Evolutionary conservation across 768 basidiomycete genomes (phyloP).

Genomic region (Pluteus cervinus): DNA sequence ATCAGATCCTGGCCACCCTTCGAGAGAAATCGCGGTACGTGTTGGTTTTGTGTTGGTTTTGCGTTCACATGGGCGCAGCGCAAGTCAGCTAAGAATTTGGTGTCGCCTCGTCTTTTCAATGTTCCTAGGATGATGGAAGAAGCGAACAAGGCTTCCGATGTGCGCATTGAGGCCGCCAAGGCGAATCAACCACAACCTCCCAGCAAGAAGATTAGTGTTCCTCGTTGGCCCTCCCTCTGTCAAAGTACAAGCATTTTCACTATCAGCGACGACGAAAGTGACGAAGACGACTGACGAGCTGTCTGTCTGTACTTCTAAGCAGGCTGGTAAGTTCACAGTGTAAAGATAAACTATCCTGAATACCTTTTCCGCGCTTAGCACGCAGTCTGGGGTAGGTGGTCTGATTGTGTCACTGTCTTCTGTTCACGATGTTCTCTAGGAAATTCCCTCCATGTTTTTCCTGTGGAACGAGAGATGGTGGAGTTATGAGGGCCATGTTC

Average conservation of each 20-base stretch:
- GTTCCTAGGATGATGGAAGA: slow-evolving; percentile 31
- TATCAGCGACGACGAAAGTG: slow-evolving; percentile 46
- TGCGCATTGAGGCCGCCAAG: slow-evolving; percentile 4
- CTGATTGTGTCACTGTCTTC: no score
- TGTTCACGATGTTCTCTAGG: no score
- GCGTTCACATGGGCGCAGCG: no score
- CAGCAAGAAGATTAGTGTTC: slow-evolving; percentile 3
- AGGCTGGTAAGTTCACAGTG: slow-evolving; percentile 5
- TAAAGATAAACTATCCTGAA: no score
- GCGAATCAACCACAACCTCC: background rate
- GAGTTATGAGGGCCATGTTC: no score
- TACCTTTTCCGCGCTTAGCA: no score
- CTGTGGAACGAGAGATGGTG: no score
- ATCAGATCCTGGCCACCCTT: slow-evolving; percentile 36
- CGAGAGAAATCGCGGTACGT: slow-evolving; percentile 52
- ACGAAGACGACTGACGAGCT: slow-evolving; percentile 20
- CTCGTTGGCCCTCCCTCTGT: slow-evolving; percentile 40
- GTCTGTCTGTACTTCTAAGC: background rate
- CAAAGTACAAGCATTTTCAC: slow-evolving; percentile 38
- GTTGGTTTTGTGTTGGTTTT: slow-evolving; percentile 10
- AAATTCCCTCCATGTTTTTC: no score
- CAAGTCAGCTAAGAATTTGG: slow-evolving; percentile 16
- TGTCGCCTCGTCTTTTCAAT: slow-evolving; percentile 13
- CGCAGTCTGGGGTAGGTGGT: no score
- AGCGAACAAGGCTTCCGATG: slow-evolving; percentile 13